phyloP scores from a whole-genome alignment of 768 basidiomycete genomes.

The Russula olivacea region DNA sequence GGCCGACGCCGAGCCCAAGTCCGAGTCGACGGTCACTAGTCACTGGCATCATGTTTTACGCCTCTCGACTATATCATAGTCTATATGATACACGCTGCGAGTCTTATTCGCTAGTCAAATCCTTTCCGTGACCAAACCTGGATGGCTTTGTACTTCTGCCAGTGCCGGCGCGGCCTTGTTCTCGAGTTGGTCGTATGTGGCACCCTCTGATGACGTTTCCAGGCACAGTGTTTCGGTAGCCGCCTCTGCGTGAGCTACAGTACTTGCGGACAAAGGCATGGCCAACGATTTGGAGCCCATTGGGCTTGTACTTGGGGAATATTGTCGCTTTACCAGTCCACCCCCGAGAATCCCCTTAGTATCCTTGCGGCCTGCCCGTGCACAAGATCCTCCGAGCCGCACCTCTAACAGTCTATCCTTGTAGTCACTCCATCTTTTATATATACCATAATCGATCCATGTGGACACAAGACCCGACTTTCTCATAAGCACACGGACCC shows the following conservation, averaged over 20 bases:
- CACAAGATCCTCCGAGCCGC: not conserved
- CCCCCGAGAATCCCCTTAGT: not conserved
- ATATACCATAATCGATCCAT: not conserved
- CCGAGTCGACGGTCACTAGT: too few relatives aligned
- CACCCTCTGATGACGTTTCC: constrained; percentile 9
- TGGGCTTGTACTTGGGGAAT: not conserved
- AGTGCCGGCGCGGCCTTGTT: not conserved
- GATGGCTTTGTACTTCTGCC: not conserved
- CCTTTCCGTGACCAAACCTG: not conserved
- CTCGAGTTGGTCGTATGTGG: not conserved
- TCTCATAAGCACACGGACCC: not conserved
- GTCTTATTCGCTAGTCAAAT: not conserved
- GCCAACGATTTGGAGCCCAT: not conserved
- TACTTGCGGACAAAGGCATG: not conserved
- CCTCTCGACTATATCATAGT: not conserved
- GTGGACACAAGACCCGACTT: not conserved
- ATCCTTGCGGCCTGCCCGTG: not conserved
- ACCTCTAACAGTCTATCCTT: not conserved
- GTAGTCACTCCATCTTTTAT: constrained; percentile 4
- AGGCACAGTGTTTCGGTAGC: constrained; percentile 5
- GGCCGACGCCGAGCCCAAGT: too few relatives aligned
- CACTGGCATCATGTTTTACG: not conserved
- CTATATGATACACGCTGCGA: not conserved
- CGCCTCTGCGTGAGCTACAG: not conserved
- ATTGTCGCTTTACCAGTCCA: not conserved